Evolutionary conservation across 2,329 filamentous ascomycete genomes (phyloP).

Genomic region (Ustilaginoidea virens): DNA sequence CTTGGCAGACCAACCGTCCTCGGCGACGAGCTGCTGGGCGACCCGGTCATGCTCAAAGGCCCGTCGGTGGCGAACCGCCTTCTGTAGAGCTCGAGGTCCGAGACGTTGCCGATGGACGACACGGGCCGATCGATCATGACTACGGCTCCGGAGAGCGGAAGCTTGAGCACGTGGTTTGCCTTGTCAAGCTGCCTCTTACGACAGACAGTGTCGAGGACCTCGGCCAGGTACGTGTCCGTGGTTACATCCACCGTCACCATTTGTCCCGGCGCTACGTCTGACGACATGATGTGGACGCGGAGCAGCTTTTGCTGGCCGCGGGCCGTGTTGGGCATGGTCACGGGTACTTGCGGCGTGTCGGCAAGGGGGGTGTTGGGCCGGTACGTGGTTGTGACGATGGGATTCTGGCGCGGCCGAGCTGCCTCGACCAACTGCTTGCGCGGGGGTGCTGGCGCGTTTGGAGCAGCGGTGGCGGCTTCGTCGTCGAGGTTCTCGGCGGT

Average conservation of each 20-base stretch:
- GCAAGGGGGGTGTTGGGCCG: constrained; percentile 37
- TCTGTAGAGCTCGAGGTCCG: constrained; percentile 60
- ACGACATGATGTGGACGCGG: constrained; percentile 54
- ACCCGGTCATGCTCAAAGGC: constrained; percentile 50
- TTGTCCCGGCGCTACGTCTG: constrained; percentile 56
- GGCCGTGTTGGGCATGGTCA: constrained; percentile 24
- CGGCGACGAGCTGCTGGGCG: constrained; percentile 54
- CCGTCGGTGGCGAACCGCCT: constrained; percentile 64
- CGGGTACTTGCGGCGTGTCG: constrained; percentile 37
- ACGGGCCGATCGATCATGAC: constrained; percentile 66
- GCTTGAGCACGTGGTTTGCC: constrained; percentile 62
- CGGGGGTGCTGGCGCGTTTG: constrained; percentile 14
- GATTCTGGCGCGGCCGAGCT: constrained; percentile 33
- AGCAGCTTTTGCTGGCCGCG: constrained; percentile 56
- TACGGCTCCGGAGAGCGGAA: constrained; percentile 58
- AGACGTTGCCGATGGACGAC: constrained; percentile 59
- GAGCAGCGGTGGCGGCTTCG: constrained; percentile 10
- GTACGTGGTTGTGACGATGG: constrained; percentile 45
- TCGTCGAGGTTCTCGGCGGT: constrained; percentile 3
- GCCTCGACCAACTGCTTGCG: constrained; percentile 14
- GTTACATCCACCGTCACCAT: constrained; percentile 62
- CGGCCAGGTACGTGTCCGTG: constrained; percentile 69
- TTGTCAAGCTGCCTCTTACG: constrained; percentile 66
- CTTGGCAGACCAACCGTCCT: constrained; percentile 43
- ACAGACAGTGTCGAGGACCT: constrained; percentile 66